Conservation (phyloP, 768 basidiomycete genomes). For the Boletus rufocinnamomeus region DNA sequence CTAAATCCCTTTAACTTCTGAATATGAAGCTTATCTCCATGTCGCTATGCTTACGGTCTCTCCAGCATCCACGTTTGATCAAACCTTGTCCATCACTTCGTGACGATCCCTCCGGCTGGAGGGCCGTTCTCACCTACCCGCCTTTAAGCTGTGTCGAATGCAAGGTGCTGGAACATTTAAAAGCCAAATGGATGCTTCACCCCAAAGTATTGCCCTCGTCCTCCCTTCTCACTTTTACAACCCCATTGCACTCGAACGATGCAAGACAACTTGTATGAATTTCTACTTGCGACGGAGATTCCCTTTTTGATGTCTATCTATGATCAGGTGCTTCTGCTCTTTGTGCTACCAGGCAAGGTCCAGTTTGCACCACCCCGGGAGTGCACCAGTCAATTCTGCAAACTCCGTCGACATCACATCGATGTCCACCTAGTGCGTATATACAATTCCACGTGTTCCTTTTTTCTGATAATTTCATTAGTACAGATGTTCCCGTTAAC, state of each 20-base stretch:
- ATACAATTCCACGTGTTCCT: not conserved
- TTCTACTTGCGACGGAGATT: not conserved
- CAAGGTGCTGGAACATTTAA: conserved; percentile 12
- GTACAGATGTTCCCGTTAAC: not conserved
- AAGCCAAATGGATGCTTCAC: not conserved
- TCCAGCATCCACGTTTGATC: not conserved
- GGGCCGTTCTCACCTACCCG: not conserved
- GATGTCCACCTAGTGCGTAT: conserved; percentile 12
- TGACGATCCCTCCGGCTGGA: conserved; percentile 4
- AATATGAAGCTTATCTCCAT: not conserved
- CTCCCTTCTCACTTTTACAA: not conserved
- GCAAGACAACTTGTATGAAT: conserved; percentile 11
- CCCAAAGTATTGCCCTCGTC: not conserved
- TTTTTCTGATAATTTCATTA: conserved; percentile 11
- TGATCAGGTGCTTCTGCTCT: conserved; percentile 3
- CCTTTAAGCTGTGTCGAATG: conserved; percentile 15
- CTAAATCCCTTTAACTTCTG: not conserved
- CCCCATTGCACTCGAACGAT: conserved; percentile 5
- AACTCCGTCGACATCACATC: not conserved
- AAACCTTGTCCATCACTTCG: not conserved
- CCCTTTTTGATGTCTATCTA: not conserved
- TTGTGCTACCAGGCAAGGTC: not conserved
- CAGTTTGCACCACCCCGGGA: not conserved
- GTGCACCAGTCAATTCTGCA: not conserved
- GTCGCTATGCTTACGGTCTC: not conserved